Base-by-base conservation (phyloP, 495 filamentous ascomycete species). In the Trichoderma asperelloides region DNA sequence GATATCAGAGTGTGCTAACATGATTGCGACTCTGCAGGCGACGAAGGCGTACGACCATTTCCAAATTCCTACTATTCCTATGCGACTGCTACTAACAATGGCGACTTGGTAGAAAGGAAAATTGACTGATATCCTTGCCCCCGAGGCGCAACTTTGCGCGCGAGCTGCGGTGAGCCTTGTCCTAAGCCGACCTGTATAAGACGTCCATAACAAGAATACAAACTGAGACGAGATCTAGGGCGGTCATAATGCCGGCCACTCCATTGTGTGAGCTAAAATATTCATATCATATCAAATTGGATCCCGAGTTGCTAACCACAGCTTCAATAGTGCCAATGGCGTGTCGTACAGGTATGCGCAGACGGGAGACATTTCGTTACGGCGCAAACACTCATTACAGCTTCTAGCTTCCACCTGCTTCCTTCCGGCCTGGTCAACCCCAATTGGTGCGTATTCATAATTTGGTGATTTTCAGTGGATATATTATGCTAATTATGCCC, bases 351-450 rank as follows among this genome's bases (percentile, higher is more conserved):
- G 73, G 74, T 71, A 71, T 69, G 84, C 85, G 71, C 81, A 87
- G 64, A 78, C 81, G 82, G 63, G 86, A 83, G 43, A 88, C 87
- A 72, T 82, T 88, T 25, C 28, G 67, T 47, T 39, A 87, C 75
- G 87, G 84, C 43, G 71, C 72, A 60, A 64, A 68, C 69, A 75
- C 73, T 65, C 74, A 78, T 68, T 75, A 75, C 64, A 67, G 77
- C 18, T 72, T 69, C 41, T 74, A 72, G 73, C 75, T 91, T 92
- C 78, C 91, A 94, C 78, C 76, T 81, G 66, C 74, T 86, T 11
- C 84, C 84, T 23, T 87, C 84, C 64, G 90, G 89, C 64, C 87
- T 96, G 16, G 80, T 96, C 67, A 91, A 90, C 71, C 91, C 88
- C 3, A 80, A 79, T 65, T 91, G 86, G 12, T 64, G 40, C n/a